Evolutionary conservation across 208 protist genomes (phyloP).

Genomic region (Naegleria fowleri): DNA sequence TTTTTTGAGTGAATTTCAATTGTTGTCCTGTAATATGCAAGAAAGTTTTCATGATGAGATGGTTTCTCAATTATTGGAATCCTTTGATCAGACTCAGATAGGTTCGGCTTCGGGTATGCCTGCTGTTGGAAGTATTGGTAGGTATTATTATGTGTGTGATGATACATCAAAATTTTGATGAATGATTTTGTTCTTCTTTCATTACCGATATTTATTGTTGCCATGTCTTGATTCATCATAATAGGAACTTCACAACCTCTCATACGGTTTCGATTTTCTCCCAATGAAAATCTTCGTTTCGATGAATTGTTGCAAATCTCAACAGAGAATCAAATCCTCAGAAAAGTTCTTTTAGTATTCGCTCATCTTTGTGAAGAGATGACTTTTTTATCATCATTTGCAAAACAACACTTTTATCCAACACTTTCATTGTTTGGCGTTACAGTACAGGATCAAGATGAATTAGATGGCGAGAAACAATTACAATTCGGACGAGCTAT

Average conservation of each 20-base stretch:
- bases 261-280: background rate
- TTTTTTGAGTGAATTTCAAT: background rate
- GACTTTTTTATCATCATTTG: slow-evolving; percentile 22
- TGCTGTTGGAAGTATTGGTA: background rate
- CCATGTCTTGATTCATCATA: no score
- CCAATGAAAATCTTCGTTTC: slow-evolving; percentile 10
- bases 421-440: slow-evolving; percentile 39
- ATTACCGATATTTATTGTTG: no score
- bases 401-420: slow-evolving; percentile 32
- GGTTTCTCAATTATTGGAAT: background rate
- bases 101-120: background rate
- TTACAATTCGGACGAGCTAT: slow-evolving; percentile 56
- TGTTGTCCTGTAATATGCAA: background rate
- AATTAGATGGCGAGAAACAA: slow-evolving; percentile 63
- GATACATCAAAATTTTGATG: background rate
- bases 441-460: slow-evolving; percentile 24
- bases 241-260: background rate
- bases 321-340: slow-evolving; percentile 54
- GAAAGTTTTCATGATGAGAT: background rate
- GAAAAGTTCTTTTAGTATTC: slow-evolving; percentile 43
- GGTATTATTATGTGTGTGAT: background rate
- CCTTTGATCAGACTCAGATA: background rate
- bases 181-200: background rate
- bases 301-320: slow-evolving; percentile 44
- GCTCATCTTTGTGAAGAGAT: slow-evolving; percentile 8